Base-by-base conservation (phyloP, 2,329 filamentous ascomycete genomes). In the Dactylellina drechsleri region DNA sequence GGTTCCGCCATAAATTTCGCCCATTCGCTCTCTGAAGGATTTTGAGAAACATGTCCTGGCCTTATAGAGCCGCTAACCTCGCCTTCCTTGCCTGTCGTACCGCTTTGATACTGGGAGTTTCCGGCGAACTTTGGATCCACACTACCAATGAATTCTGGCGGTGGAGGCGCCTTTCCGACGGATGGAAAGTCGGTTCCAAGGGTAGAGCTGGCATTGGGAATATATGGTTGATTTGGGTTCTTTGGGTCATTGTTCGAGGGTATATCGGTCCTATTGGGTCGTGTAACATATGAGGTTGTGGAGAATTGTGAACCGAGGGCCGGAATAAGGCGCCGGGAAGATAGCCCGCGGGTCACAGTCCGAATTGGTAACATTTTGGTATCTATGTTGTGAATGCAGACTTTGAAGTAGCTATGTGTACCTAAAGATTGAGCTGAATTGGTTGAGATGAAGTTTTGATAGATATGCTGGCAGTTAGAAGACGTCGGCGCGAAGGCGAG, bases 1-100 rank as follows among this genome's bases (percentile, higher is more conserved):
- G 95, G 95, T 85, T 96, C 92, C 80, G 98, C 89, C 82, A 88
- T 91, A 84, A 98, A 97, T 71, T 87, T 87, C 77, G 90, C 91
- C 72, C 65, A 76, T 8, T 65, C 72, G 43, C 65, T 70, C 12
- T 65, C 47, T 6, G 58, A 53, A 16, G 72, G 23, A 31, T 76
- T 52, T 28, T 4, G 15, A n/a, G 36, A n/a, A 1, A 53, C 72
- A 49, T 64, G 50, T 1, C 65, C 72, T 2, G 62, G 36, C 10
- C 23, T 60, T 36, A 49, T 50, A 40, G 64, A 47, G 0, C 71
- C 71, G 45, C 58, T 70, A 7, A 70, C 70, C 23, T 61, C 56
- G 4, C 62, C 70, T 23, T 54, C 62, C 28, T 65, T 65, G 8
- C 62, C 62, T 7, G 47, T 56, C 8, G 47, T 36, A 1, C 31